Conservation (phyloP, 805 yeast genomes). For the Dipodascus albidus region DNA sequence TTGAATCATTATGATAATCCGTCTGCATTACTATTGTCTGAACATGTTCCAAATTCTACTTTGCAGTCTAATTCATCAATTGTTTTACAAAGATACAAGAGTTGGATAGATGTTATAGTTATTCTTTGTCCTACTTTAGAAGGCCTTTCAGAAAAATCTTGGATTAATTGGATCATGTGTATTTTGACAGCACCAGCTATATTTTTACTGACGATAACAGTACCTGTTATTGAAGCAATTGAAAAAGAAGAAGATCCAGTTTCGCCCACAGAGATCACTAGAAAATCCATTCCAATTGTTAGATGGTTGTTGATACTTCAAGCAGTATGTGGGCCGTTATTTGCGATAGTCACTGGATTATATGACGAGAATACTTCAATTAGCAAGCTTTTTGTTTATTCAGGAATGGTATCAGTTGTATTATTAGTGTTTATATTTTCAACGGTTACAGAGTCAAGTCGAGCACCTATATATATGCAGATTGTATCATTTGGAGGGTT, state of each 20-base stretch:
- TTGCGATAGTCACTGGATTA: constrained; percentile 14
- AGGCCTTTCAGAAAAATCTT: constrained; percentile 17
- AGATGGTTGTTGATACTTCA: constrained; percentile 24
- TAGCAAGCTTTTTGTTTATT: background rate
- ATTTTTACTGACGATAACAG: constrained; percentile 20
- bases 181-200: constrained; percentile 23
- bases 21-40: background rate
- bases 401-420: constrained; percentile 2
- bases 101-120: background rate
- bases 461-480: constrained; percentile 4
- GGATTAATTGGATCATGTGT: constrained; percentile 16
- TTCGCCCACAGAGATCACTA: constrained; percentile 6
- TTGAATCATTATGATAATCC: background rate
- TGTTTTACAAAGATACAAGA: background rate
- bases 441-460: background rate
- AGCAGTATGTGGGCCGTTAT: constrained; percentile 22
- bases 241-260: constrained; percentile 5
- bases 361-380: constrained; percentile 2
- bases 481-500: constrained; percentile 41
- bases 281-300: constrained; percentile 13
- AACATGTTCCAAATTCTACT: background rate
- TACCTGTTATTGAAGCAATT: constrained; percentile 22
- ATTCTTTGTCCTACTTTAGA: constrained; percentile 23
- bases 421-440: constrained; percentile 7
- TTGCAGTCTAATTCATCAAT: background rate